phyloP scores from a whole-genome alignment of 2,329 filamentous ascomycete species.

The Phoma sp. region DNA sequence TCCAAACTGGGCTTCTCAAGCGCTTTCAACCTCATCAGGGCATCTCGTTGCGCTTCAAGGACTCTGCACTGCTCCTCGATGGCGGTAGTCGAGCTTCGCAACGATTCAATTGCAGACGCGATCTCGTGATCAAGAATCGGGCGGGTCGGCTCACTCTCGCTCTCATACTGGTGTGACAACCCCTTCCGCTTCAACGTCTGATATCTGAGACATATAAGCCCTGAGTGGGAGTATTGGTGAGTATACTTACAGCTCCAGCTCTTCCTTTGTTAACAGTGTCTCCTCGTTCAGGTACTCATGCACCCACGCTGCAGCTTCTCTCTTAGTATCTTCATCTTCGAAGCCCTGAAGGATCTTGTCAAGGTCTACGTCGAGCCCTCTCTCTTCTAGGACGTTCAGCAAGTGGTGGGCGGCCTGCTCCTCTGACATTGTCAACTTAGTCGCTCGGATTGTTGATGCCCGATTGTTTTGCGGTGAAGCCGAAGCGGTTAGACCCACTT shows the following conservation, averaged over 20 bases:
- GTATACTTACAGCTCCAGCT: slow-evolving; percentile 53
- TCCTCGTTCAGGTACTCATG: slow-evolving; percentile 54
- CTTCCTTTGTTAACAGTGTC: slow-evolving; percentile 57
- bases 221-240: background rate
- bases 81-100: slow-evolving; percentile 68
- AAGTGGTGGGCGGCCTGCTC: slow-evolving; percentile 51
- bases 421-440: slow-evolving; percentile 36
- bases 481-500: slow-evolving; percentile 30
- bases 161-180: slow-evolving; percentile 39
- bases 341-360: slow-evolving; percentile 59
- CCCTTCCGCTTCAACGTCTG: slow-evolving; percentile 43
- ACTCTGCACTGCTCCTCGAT: slow-evolving; percentile 70
- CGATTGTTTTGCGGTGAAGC: slow-evolving; percentile 32
- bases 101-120: slow-evolving; percentile 65
- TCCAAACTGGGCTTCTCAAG: slow-evolving; percentile 52
- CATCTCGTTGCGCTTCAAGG: slow-evolving; percentile 67
- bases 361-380: slow-evolving; percentile 51
- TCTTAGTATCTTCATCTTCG: slow-evolving; percentile 50
- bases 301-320: slow-evolving; percentile 53
- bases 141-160: slow-evolving; percentile 43
- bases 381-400: slow-evolving; percentile 53
- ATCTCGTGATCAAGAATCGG: slow-evolving; percentile 67
- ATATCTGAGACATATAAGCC: slow-evolving; percentile 31
- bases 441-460: slow-evolving; percentile 21
- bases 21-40: slow-evolving; percentile 62